Evolutionary conservation across 192 early-diverging fungal species (phyloP).

Genomic region (Coemansia interrupta): DNA sequence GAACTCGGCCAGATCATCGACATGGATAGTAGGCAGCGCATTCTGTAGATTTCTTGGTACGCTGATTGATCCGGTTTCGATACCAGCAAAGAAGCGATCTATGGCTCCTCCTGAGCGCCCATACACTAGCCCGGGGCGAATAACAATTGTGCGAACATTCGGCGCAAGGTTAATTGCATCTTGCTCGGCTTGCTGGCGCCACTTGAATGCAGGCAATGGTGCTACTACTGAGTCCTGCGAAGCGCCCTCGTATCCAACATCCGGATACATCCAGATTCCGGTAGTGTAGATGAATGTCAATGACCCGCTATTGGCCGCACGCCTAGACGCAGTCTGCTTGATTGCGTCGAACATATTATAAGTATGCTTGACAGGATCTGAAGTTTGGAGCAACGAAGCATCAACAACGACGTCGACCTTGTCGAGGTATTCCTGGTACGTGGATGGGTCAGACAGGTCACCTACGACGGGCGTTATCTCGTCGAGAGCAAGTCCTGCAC

Average conservation of each 20-base stretch:
- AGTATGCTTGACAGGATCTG: background rate
- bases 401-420: constrained; percentile 10
- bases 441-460: constrained; percentile 3
- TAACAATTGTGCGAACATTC: constrained; percentile 12
- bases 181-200: constrained; percentile 7
- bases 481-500: constrained; percentile 2
- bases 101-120: constrained; percentile 3
- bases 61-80: constrained; percentile 7
- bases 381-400: background rate
- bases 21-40: constrained; percentile 12
- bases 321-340: constrained; percentile 10
- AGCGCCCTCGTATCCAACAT: background rate
- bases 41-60: constrained; percentile 8
- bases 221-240: constrained; percentile 6
- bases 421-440: constrained; percentile 4
- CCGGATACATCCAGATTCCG: constrained; percentile 3
- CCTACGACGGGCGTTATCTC: constrained; percentile 9
- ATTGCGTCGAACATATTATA: constrained; percentile 3
- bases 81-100: constrained; percentile 4
- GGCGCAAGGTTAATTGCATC: background rate
- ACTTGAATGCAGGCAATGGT: background rate
- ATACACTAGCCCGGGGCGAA: constrained; percentile 13
- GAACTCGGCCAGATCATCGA: constrained; percentile 15
- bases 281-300: constrained; percentile 7
- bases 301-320: constrained; percentile 5